Evolutionary conservation across 148 eudicot genomes (phyloP), one percentile per base, ranked within the genome.

Genomic region (Simmondsia chinensis): DNA sequence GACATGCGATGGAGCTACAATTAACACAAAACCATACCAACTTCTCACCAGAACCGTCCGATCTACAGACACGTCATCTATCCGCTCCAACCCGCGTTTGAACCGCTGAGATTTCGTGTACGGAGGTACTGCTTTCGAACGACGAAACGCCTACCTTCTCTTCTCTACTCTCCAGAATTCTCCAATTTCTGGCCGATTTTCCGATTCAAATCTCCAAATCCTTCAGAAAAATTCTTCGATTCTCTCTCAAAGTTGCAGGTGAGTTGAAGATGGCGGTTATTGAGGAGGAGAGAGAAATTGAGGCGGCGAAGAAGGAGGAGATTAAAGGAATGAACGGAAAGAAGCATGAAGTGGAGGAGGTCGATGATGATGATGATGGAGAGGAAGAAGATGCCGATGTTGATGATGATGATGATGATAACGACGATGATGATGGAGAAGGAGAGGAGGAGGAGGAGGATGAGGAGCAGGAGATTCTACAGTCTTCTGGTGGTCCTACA

Each of bases 11-110:
- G 36, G 59, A 69, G 63, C 75, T 70, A 70, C 64, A 60, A 35
- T 40, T 44, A 27, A n/a, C 41, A 44, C 55, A 59, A 69, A 43
- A 34, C 39, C 46, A 42, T 20, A 34, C 25, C 20, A 17, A 30
- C 9, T 32, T 19, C 29, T 9, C 39, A 37, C 45, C 19, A 9
- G 14, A 43, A 40, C 75, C 77, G 82, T 76, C 55, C 39, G 75
- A 70, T 80, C 44, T 15, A 0, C 0, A 12, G 9, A 43, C 89
- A 81, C 73, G 81, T 81, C 83, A 73, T 34, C 51, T 13, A 81
- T 81, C 80, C 80, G 9, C 29, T 11, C 26, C 11, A 3, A 2
- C 10, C 23, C 29, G 4, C 4, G 7, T 45, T 44, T 59, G 63
- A 73, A 81, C 78, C 83, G 83, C 55, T 50, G 42, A 67, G 80